Base-by-base conservation (phyloP, 345 rosid genomes). In the Brassica carinata region DNA sequence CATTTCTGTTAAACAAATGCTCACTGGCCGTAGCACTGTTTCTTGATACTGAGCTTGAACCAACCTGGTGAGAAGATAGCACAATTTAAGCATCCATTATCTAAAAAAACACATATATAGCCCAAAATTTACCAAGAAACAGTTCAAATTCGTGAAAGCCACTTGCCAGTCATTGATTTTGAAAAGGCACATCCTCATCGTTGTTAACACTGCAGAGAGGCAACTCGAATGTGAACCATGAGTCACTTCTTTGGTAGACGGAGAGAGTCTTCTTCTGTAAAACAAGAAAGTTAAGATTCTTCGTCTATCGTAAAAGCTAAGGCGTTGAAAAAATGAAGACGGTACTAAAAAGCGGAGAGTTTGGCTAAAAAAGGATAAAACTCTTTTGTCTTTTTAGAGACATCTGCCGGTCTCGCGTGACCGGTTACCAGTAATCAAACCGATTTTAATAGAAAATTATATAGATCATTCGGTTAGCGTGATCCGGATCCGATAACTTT, bases 181-280 rank as follows among this genome's bases (percentile, higher is more conserved):
- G 73, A 84, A 66, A 2, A 79, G 48, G 74, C 14, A 51, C 3
- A 86, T 82, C 85, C 85, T 79, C 85, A 85, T 85, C 55, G 31
- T 57, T 79, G 51, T 34, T 73, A 11, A 69, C 26, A 61, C 83
- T 71, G 72, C 8, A 69, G 76, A 75, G 53, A 78, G 1, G 23
- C 8, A 48, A 63, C 38, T 57, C 2, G 43, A 69, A 80, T 33
- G 64, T 74, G 64, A 67, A 66, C 55, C 33, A 45, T 66, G 67
- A 72, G 45, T 51, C 31, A 29, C 76, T 75, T 76, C 83, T 80
- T 69, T 80, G 76, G 62, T 36, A 36, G 53, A 40, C 10, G 29
- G 34, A 62, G 79, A 75, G 76, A 80, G 77, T 36, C 14, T 33
- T 14, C n/a, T 65, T 72, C 27, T 8, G 7, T 2, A 3, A 31